Evolutionary conservation across 2,329 filamentous ascomycete genomes (phyloP).

Genomic region (Ophiognomonia clavigignenti-juglandacearum): DNA sequence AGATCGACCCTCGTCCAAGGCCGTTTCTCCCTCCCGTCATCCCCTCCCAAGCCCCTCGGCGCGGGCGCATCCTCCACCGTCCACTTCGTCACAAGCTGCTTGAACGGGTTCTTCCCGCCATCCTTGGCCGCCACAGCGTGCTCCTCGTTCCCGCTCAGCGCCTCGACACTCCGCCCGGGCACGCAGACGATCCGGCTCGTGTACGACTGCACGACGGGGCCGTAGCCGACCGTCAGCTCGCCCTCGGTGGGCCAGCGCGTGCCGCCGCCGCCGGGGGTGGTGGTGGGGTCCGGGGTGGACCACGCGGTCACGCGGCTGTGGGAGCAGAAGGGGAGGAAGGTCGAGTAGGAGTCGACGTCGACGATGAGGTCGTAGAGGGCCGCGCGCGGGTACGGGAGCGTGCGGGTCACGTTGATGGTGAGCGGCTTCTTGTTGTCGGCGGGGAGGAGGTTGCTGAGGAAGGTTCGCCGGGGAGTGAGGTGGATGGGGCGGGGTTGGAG

Average conservation of each 20-base stretch:
- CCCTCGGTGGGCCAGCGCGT: conserved; percentile 66
- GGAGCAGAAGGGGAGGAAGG: conserved; percentile 90
- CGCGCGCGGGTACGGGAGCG: conserved; percentile 66
- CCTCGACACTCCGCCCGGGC: conserved; percentile 68
- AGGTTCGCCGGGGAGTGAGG: conserved; percentile 7
- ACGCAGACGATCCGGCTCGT: conserved; percentile 75
- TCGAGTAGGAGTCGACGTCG: conserved; percentile 77
- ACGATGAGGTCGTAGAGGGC: conserved; percentile 81
- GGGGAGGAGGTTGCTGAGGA: conserved; percentile 18
- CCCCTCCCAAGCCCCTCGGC: conserved; percentile 21
- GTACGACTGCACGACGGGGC: conserved; percentile 77
- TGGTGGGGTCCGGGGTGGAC: conserved; percentile 47
- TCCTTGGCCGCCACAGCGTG: conserved; percentile 34
- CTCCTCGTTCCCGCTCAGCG: conserved; percentile 58
- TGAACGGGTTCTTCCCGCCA: conserved; percentile 40
- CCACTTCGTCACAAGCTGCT: conserved; percentile 67
- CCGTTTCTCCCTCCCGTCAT: too few species aligned
- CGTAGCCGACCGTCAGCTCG: conserved; percentile 80
- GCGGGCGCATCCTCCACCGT: conserved; percentile 43
- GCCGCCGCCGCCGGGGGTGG: too few species aligned
- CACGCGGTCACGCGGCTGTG: conserved; percentile 72
- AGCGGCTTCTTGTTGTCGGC: conserved; percentile 52
- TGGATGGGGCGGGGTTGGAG: neutral
- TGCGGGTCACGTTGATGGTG: conserved; percentile 62
- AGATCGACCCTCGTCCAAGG: conserved; percentile 71